A percentile compares a stretch with the other conserved stretches of the same genome.
Evolutionary conservation across 352 stramenopile species (phyloP).

Genomic region (Aphanomyces astaci): DNA sequence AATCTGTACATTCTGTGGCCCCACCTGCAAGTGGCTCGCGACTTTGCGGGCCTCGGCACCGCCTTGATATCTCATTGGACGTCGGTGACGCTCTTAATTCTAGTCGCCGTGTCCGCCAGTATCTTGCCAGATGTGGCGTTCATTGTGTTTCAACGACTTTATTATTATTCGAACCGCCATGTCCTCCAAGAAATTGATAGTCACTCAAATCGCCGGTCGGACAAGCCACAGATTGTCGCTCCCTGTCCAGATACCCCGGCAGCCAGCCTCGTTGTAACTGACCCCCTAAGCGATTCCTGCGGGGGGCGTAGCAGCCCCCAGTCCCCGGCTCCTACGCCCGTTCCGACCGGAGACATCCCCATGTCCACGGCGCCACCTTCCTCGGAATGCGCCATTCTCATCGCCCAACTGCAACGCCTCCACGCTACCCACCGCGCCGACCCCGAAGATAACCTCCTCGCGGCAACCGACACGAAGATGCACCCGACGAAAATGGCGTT

Average conservation of each 20-base stretch:
- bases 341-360: background rate
- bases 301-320: background rate
- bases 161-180: constrained; percentile 64
- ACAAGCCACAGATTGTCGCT: background rate
- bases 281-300: background rate
- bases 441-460: background rate
- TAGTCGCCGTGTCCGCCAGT: constrained; percentile 52
- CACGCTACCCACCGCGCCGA: background rate
- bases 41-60: constrained; percentile 53
- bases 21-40: constrained; percentile 58
- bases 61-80: constrained; percentile 41
- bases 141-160: constrained; percentile 73
- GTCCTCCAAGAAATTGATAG: constrained; percentile 81
- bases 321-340: background rate
- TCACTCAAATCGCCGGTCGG: too few species aligned
- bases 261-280: background rate
- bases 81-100: constrained; percentile 46
- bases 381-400: constrained; percentile 4
- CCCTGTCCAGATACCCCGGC: background rate
- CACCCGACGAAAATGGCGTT: constrained; percentile 74
- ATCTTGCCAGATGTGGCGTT: constrained; percentile 52
- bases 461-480: constrained; percentile 38
- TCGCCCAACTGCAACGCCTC: background rate
- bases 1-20: constrained; percentile 51
- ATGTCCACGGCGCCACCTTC: background rate